Evolutionary conservation across 768 basidiomycete genomes (phyloP).

Genomic region (Leccinum subtestaceum): DNA sequence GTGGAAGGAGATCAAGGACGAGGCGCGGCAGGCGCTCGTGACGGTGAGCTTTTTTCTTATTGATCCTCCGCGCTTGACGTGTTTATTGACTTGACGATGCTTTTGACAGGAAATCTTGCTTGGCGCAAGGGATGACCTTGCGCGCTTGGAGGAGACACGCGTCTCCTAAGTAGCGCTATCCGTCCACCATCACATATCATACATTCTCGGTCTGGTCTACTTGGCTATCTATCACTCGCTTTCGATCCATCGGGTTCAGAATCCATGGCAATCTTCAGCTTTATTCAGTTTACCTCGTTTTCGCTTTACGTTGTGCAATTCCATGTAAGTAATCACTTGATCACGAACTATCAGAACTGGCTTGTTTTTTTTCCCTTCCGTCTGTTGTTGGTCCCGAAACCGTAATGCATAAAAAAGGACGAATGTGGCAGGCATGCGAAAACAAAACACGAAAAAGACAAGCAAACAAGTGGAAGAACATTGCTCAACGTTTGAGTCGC

Average conservation of each 20-base stretch:
- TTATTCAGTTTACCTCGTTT: neutral
- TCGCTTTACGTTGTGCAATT: neutral
- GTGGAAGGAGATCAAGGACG: constrained; percentile 72
- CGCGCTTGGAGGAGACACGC: constrained; percentile 37
- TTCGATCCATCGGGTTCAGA: neutral
- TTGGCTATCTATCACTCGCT: neutral
- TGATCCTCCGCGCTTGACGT: neutral
- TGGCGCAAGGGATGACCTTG: constrained; percentile 51
- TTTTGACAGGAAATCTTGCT: constrained; percentile 46
- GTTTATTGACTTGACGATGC: neutral
- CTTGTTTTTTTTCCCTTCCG: neutral
- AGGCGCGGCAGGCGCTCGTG: constrained; percentile 59
- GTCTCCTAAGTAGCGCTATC: constrained; percentile 6
- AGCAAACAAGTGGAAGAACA: neutral
- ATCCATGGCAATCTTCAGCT: neutral
- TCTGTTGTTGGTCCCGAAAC: neutral
- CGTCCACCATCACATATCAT: neutral
- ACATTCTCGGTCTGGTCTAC: neutral
- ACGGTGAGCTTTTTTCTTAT: constrained; percentile 38
- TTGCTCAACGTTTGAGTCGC: constrained; percentile 37
- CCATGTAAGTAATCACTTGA: neutral
- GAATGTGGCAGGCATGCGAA: neutral
- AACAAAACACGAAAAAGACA: neutral
- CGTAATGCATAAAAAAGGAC: neutral
- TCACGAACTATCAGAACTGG: neutral